Evolutionary conservation across 805 yeast species (phyloP).

Genomic region (Nakazawaea ishiwadae): DNA sequence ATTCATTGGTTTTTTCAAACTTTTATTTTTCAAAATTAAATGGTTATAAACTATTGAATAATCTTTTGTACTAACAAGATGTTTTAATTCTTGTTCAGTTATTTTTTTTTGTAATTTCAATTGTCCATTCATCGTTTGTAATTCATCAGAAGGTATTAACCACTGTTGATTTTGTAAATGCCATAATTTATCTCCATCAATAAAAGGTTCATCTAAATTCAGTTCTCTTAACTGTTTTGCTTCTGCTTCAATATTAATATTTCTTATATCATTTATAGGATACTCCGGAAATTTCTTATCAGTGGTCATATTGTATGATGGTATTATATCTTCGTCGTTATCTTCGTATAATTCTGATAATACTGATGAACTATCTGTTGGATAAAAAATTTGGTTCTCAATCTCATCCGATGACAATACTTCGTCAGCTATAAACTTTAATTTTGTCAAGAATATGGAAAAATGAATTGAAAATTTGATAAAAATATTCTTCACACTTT

Average conservation of each 20-base stretch:
- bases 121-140: constrained; percentile 20
- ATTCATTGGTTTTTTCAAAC: constrained; percentile 66
- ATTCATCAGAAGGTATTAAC: constrained; percentile 39
- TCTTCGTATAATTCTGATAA: constrained; percentile 23
- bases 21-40: constrained; percentile 65
- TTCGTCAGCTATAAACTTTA: constrained; percentile 44
- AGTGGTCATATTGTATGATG: constrained; percentile 12
- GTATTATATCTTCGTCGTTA: constrained; percentile 15
- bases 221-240: constrained; percentile 26
- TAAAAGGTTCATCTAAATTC: constrained; percentile 32
- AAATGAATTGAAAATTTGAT: constrained; percentile 34
- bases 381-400: constrained; percentile 44
- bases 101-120: constrained; percentile 18
- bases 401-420: constrained; percentile 45
- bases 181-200: constrained; percentile 64
- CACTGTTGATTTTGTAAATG: constrained; percentile 62
- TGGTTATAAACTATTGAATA: constrained; percentile 62
- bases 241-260: constrained; percentile 23
- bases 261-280: constrained; percentile 8
- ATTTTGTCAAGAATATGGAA: constrained; percentile 27
- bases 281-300: background rate
- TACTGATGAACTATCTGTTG: constrained; percentile 29
- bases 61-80: constrained; percentile 37
- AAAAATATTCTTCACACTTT: constrained; percentile 27
- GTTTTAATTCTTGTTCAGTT: constrained; percentile 22